Conservation (phyloP, 768 basidiomycete species). For the Hypsizygus marmoreus region DNA sequence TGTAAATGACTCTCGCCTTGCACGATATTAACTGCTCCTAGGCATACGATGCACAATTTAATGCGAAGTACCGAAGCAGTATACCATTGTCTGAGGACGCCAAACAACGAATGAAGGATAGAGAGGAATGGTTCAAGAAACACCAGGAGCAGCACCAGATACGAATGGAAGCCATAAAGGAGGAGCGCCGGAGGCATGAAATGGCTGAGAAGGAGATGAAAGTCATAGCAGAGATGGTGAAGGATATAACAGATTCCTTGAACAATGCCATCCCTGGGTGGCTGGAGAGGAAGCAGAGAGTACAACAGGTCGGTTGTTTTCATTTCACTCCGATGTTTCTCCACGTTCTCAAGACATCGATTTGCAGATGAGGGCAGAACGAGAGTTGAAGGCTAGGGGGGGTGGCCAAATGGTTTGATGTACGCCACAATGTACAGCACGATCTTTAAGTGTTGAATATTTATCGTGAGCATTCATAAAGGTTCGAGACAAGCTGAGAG, state of each 20-base stretch:
- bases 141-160: slow-evolving; percentile 50
- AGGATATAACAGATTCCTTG: slow-evolving; percentile 57
- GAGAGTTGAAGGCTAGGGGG: slow-evolving; percentile 13
- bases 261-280: slow-evolving; percentile 62
- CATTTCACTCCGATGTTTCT: neutral
- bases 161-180: slow-evolving; percentile 46
- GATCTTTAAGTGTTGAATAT: too few species aligned
- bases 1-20: neutral
- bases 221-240: slow-evolving; percentile 42
- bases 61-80: slow-evolving; percentile 26
- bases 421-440: slow-evolving; percentile 7
- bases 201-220: slow-evolving; percentile 41
- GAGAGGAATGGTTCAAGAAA: slow-evolving; percentile 55
- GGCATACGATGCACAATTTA: slow-evolving; percentile 51
- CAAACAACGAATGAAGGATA: slow-evolving; percentile 44
- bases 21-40: slow-evolving; percentile 19
- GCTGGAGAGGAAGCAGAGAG: slow-evolving; percentile 54
- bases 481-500: neutral
- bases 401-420: slow-evolving; percentile 11
- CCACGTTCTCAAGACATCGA: neutral
- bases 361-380: slow-evolving; percentile 16
- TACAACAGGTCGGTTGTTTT: slow-evolving; percentile 46
- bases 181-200: slow-evolving; percentile 32
- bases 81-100: slow-evolving; percentile 39
- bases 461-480: slow-evolving; percentile 1